A percentile compares a stretch with the other conserved stretches of the same genome.
phyloP scores from a whole-genome alignment of 75 land plant genomes.

The Isoetes taiwanensis region DNA sequence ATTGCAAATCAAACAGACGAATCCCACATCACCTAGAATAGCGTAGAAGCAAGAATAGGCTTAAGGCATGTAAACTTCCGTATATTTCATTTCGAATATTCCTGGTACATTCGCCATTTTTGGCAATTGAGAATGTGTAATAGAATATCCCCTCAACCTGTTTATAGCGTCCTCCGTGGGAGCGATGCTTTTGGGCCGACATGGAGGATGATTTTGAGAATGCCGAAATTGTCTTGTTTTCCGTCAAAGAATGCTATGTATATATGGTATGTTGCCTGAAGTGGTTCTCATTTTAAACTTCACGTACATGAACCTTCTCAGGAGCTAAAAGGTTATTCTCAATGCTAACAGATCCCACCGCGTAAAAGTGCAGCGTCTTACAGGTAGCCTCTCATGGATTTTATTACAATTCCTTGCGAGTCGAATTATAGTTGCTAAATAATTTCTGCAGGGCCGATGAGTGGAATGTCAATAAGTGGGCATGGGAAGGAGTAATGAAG shows the following conservation, averaged over 20 bases:
- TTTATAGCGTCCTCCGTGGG: too few species aligned
- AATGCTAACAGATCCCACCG: slow-evolving; percentile 71
- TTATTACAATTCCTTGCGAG: neutral
- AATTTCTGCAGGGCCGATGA: slow-evolving; percentile 79
- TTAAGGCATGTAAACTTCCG: too few species aligned
- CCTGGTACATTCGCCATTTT: too few species aligned
- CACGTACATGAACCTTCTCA: neutral
- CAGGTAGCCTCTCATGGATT: slow-evolving; percentile 25
- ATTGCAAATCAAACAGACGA: too few species aligned
- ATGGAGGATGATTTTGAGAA: slow-evolving; percentile 23
- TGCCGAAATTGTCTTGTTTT: slow-evolving; percentile 39
- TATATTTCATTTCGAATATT: too few species aligned
- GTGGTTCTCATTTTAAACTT: neutral
- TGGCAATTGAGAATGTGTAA: too few species aligned
- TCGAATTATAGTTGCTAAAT: neutral
- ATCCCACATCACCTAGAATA: too few species aligned
- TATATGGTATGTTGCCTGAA: slow-evolving; percentile 37
- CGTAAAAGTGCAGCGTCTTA: slow-evolving; percentile 61
- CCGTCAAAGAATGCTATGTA: slow-evolving; percentile 48
- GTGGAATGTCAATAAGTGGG: slow-evolving; percentile 98
- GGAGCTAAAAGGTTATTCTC: neutral
- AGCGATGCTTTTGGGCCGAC: too few species aligned
- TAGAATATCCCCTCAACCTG: too few species aligned
- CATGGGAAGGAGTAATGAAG: slow-evolving; percentile 80
- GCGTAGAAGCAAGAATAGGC: too few species aligned